phyloP scores from a whole-genome alignment of 805 yeast species.

The Metschnikowia continentalis region DNA sequence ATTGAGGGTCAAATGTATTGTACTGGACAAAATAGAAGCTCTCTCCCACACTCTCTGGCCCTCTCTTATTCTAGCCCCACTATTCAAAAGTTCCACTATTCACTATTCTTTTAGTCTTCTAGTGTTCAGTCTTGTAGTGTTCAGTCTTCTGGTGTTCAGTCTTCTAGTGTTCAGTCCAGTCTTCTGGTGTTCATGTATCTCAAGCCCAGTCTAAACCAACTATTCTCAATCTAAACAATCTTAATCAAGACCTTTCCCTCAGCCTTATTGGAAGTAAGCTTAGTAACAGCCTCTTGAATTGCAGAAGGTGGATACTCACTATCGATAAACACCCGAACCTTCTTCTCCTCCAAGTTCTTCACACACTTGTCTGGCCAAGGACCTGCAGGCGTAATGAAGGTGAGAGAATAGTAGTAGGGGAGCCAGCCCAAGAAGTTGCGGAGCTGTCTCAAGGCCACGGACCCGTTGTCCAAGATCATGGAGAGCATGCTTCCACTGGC shows the following conservation, averaged over 20 bases:
- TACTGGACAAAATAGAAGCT: too few relatives aligned
- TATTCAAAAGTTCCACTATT: too few relatives aligned
- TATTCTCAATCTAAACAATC: conserved; percentile 12
- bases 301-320: conserved; percentile 48
- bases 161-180: too few relatives aligned
- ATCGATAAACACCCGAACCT: conserved; percentile 48
- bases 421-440: conserved; percentile 17
- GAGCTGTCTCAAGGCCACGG: conserved; percentile 8
- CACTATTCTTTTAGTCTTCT: too few relatives aligned
- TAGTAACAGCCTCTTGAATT: conserved; percentile 47
- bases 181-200: too few relatives aligned
- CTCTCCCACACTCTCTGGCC: too few relatives aligned
- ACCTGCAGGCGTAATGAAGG: conserved; percentile 9
- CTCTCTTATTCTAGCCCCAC: too few relatives aligned
- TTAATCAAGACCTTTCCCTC: conserved; percentile 65
- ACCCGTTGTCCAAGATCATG: neutral
- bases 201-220: too few relatives aligned
- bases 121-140: too few relatives aligned
- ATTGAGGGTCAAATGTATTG: too few relatives aligned
- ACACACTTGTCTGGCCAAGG: conserved; percentile 21
- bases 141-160: too few relatives aligned
- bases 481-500: neutral
- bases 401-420: conserved; percentile 28
- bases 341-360: conserved; percentile 44
- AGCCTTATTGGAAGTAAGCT: conserved; percentile 44